Conservation (phyloP, 2,329 filamentous ascomycete species). For the Paecilomyces fulvus region DNA sequence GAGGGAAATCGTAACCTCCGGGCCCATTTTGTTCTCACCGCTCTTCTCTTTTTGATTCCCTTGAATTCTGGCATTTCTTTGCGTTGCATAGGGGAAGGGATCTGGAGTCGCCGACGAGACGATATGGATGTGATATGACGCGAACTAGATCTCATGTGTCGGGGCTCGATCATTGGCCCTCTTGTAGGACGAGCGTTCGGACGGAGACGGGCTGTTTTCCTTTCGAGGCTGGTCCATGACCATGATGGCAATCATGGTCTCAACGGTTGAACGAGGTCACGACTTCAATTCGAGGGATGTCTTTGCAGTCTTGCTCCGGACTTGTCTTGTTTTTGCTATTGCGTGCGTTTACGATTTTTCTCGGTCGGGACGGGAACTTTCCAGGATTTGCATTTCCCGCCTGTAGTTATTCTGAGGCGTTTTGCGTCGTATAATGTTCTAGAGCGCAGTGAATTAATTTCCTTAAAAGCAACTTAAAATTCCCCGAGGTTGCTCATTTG, state of each 20-base stretch:
- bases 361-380: background rate
- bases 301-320: background rate
- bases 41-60: slow-evolving; percentile 13
- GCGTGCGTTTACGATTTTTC: background rate
- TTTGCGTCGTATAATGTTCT: background rate
- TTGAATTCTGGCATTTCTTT: slow-evolving; percentile 13
- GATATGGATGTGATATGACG: background rate
- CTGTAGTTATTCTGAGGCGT: background rate
- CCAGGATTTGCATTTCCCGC: background rate
- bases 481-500: too few species aligned
- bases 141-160: background rate
- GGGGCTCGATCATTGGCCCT: background rate
- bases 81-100: background rate
- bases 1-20: slow-evolving; percentile 12
- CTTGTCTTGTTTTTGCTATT: background rate
- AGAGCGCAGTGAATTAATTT: background rate
- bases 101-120: background rate
- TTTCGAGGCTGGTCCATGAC: background rate
- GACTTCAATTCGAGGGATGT: background rate
- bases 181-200: background rate
- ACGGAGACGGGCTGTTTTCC: background rate
- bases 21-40: slow-evolving; percentile 4
- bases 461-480: background rate
- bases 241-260: background rate
- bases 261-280: background rate